Base-by-base conservation (phyloP, 352 stramenopile genomes). In the Phytophthora sp. region DNA sequence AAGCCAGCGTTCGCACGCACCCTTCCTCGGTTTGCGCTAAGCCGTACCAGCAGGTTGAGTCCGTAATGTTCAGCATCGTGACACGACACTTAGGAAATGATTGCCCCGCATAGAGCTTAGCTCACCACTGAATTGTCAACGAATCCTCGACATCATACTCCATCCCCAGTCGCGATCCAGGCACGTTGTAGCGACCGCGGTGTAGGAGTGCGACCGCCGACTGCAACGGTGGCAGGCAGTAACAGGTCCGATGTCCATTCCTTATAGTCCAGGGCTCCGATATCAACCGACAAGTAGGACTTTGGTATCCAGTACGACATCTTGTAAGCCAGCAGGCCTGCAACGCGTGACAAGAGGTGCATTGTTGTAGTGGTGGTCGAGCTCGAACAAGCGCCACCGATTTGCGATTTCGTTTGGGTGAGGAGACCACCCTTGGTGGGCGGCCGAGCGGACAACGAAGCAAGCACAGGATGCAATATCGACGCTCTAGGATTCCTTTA, bases 21-120 rank as follows among this genome's bases (percentile, higher is more conserved):
- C 55, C 67, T n/a, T 35, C 35, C 5, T 52, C 26, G 2, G 52
- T 66, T 32, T 62, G 50, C 7, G 57, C 58, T 13, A 70, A 45
- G 5, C 64, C 62, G 13, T 59, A 74, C 39, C 24, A 38, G 54
- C 63, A 74, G 2, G 57, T 77, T 3, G 56, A 42, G 38, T 72
- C 62, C n/a, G 67, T 76, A 48, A 76, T 66, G n/a, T 76, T 76
- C 17, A 50, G 15, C 58, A 55, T 61, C 37, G 4, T 4, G 10
- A n/a, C n/a, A n/a, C n/a, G n/a, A n/a, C n/a, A n/a, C n/a, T n/a
- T n/a, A n/a, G n/a, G n/a, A n/a, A n/a, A n/a, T n/a, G n/a, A n/a
- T n/a, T n/a, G n/a, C n/a, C n/a, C n/a, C n/a, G n/a, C n/a, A n/a
- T n/a, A n/a, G n/a, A n/a, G n/a, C n/a, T n/a, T n/a, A n/a, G n/a